A percentile compares a stretch with the other conserved stretches of the same genome.
Conservation (phyloP, 768 basidiomycete genomes). For the Podaxis pistillaris region DNA sequence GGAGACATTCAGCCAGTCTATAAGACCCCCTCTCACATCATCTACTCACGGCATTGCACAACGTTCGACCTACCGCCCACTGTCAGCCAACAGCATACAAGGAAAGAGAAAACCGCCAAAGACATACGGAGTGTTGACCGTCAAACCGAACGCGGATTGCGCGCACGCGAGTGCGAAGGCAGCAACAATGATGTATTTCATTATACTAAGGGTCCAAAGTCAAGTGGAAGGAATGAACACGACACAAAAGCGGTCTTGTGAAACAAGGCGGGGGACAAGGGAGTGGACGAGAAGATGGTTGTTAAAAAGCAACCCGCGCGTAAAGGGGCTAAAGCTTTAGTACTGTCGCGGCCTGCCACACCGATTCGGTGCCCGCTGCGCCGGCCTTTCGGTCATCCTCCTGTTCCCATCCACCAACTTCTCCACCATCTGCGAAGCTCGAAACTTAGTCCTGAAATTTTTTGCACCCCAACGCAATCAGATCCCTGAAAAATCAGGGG, state of each 20-base stretch:
- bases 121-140: slow-evolving; percentile 71
- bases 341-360: slow-evolving; percentile 21
- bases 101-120: not conserved
- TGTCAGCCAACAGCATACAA: not conserved
- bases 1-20: slow-evolving; percentile 2
- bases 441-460: not conserved
- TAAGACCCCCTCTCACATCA: not conserved
- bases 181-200: slow-evolving; percentile 35
- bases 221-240: slow-evolving; percentile 14
- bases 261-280: slow-evolving; percentile 4
- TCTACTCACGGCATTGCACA: slow-evolving; percentile 38
- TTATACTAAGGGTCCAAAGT: slow-evolving; percentile 20
- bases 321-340: slow-evolving; percentile 22
- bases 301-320: slow-evolving; percentile 14
- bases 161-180: slow-evolving; percentile 35
- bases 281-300: slow-evolving; percentile 15
- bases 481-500: not conserved
- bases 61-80: slow-evolving; percentile 22
- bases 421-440: not conserved
- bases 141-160: slow-evolving; percentile 40
- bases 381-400: slow-evolving; percentile 1
- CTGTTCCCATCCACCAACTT: not conserved
- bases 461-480: not conserved
- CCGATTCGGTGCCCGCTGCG: slow-evolving; percentile 29
- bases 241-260: slow-evolving; percentile 14